These are phyloP conservation scores for Pulveroboletus sp. DNA, from an alignment of 768 basidiomycete species.

Conservation along the genomic window DNA sequence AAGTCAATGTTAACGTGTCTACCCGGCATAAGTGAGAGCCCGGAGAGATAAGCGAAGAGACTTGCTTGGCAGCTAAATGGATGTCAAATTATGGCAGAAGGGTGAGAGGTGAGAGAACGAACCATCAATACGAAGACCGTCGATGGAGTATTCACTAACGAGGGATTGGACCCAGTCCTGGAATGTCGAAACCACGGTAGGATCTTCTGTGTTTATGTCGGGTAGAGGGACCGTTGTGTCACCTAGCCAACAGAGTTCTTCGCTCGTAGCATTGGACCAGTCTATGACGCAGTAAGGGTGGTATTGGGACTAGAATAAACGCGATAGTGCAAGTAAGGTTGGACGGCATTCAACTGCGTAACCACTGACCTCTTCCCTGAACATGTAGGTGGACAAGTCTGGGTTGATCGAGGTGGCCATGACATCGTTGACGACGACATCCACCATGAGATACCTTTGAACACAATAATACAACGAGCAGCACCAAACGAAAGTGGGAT, in stretches of 20 bases:
- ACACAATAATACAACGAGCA: not conserved
- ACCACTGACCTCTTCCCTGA: constrained; percentile 52
- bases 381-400: constrained; percentile 61
- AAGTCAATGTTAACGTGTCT: constrained; percentile 69
- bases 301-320: constrained; percentile 48
- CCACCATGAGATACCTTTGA: constrained; percentile 74
- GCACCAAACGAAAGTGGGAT: not conserved
- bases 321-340: constrained; percentile 1
- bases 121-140: constrained; percentile 85
- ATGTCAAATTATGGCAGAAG: not conserved
- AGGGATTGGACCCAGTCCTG: constrained; percentile 64
- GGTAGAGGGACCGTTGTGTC: constrained; percentile 68
- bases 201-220: constrained; percentile 73
- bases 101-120: constrained; percentile 6
- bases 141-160: constrained; percentile 68
- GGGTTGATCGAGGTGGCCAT: constrained; percentile 63
- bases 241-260: constrained; percentile 81
- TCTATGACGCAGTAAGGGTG: constrained; percentile 77
- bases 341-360: not conserved
- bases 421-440: constrained; percentile 83
- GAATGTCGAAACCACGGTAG: constrained; percentile 57
- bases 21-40: constrained; percentile 8
- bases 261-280: constrained; percentile 63
- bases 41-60: not conserved
- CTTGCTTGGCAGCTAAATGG: constrained; percentile 32